Evolutionary conservation across 345 rosid genomes (phyloP).

Genomic region (Moringa oleifera): DNA sequence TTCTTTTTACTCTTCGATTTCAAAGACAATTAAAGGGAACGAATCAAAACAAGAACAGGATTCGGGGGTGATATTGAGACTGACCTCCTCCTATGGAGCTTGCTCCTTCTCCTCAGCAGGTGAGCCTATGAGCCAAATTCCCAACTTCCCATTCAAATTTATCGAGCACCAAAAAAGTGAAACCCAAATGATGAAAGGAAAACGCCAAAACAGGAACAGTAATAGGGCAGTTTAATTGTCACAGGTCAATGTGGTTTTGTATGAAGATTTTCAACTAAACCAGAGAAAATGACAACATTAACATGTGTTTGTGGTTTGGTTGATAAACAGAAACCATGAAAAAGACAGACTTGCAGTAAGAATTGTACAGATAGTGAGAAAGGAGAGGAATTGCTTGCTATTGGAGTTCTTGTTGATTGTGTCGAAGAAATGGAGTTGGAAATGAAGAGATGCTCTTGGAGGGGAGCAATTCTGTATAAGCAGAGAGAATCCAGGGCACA

Average conservation of each 20-base stretch:
- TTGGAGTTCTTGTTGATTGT: no score
- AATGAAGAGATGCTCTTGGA: background rate
- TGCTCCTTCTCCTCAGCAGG: background rate
- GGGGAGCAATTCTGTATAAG: background rate
- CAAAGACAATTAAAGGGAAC: background rate
- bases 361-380: background rate
- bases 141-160: conserved; percentile 6
- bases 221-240: conserved; percentile 1
- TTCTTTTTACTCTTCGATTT: background rate
- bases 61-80: background rate
- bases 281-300: conserved; percentile 10
- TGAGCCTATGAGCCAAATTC: conserved; percentile 12
- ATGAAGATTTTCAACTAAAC: conserved; percentile 3
- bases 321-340: no score
- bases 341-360: background rate
- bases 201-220: conserved; percentile 6
- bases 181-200: conserved; percentile 13
- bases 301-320: background rate
- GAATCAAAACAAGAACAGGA: background rate
- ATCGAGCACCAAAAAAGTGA: conserved; percentile 9
- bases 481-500: background rate
- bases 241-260: conserved; percentile 11
- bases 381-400: no score
- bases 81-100: background rate
- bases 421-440: background rate